Evolutionary conservation across 2,329 filamentous ascomycete genomes (phyloP).

Genomic region (Talaromyces sp.): DNA sequence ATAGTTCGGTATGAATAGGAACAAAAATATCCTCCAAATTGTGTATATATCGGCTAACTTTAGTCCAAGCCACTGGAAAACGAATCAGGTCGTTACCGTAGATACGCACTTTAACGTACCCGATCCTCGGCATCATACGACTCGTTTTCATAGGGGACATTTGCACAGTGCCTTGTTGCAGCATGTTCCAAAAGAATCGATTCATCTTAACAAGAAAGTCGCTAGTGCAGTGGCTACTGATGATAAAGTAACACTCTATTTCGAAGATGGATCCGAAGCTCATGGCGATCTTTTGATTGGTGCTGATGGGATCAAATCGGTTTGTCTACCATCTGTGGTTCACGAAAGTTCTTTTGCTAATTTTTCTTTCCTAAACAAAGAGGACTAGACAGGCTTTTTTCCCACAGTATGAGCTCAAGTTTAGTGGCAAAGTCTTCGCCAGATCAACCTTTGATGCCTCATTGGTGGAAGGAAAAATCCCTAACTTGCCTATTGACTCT

Average conservation of each 20-base stretch:
- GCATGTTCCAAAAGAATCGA: slow-evolving; percentile 41
- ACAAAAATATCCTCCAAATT: background rate
- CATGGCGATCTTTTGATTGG: slow-evolving; percentile 51
- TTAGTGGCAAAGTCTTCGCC: slow-evolving; percentile 47
- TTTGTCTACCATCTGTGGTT: slow-evolving; percentile 9
- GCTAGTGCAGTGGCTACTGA: slow-evolving; percentile 33
- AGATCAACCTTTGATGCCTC: slow-evolving; percentile 46
- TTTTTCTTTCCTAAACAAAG: slow-evolving; percentile 16
- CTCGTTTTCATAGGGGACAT: slow-evolving; percentile 50
- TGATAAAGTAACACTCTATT: slow-evolving; percentile 37
- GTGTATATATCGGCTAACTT: background rate
- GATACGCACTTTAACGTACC: slow-evolving; percentile 40
- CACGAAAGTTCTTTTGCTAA: no score
- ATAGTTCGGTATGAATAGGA: slow-evolving; percentile 40
- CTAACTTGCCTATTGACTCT: slow-evolving; percentile 41
- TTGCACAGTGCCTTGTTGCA: slow-evolving; percentile 49
- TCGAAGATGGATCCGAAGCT: slow-evolving; percentile 48
- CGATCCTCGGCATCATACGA: slow-evolving; percentile 39
- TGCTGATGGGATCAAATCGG: slow-evolving; percentile 54
- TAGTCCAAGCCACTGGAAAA: slow-evolving; percentile 38
- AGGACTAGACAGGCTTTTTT: slow-evolving; percentile 41
- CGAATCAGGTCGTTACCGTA: slow-evolving; percentile 40
- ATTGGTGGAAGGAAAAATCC: slow-evolving; percentile 37
- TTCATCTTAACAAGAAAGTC: slow-evolving; percentile 47
- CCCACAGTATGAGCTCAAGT: slow-evolving; percentile 38